Percentiles rank a stretch among this genome's conserved stretches.
Evolutionary conservation across 2,329 filamentous ascomycete species (phyloP).

Genomic region (Epichloe gansuensis): DNA sequence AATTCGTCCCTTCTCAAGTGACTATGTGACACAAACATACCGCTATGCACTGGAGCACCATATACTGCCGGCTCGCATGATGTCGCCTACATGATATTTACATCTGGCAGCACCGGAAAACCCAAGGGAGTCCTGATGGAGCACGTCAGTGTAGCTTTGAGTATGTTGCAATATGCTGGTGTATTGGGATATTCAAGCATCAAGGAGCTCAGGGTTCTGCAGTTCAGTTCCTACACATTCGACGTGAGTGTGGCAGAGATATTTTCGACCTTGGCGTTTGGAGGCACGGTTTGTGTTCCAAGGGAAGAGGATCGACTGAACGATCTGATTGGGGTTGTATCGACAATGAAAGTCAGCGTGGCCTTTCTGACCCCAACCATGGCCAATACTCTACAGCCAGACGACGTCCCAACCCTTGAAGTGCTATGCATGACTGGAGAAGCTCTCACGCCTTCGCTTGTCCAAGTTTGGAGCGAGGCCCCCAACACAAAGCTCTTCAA

Average conservation of each 20-base stretch:
- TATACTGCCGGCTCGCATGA: neutral
- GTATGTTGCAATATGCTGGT: neutral
- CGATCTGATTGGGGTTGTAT: conserved; percentile 4
- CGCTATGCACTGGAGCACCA: neutral
- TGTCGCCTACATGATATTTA: neutral
- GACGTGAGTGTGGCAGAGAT: conserved; percentile 10
- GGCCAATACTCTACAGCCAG: neutral
- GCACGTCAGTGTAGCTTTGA: neutral
- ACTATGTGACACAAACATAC: neutral
- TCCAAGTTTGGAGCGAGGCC: neutral
- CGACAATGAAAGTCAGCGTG: neutral
- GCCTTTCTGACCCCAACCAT: conserved; percentile 1
- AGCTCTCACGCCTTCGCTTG: neutral
- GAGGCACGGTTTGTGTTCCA: conserved; percentile 10
- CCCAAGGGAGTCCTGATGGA: neutral
- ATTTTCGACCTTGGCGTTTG: conserved; percentile 7
- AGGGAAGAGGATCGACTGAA: conserved; percentile 8
- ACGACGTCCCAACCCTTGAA: neutral
- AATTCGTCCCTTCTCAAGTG: neutral
- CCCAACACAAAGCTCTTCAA: neutral
- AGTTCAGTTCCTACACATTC: conserved; percentile 11
- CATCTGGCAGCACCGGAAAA: neutral
- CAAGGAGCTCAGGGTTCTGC: neutral
- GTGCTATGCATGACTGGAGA: neutral
- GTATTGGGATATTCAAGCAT: neutral